Conservation (phyloP, 2,329 filamentous ascomycete genomes). For the Alternaria solani region DNA sequence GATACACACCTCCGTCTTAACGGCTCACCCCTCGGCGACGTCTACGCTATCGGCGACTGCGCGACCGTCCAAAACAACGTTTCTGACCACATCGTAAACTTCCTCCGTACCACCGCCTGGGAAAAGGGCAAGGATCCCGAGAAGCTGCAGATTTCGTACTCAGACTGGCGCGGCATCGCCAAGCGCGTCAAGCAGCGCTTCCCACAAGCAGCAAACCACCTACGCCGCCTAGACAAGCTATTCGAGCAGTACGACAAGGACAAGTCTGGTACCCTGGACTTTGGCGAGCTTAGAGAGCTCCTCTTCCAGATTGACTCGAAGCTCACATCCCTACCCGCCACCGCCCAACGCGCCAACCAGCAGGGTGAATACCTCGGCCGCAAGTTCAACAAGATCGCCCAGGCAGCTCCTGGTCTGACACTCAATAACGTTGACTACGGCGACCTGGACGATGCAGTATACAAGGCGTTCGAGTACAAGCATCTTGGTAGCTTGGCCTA, state of each 20-base stretch:
- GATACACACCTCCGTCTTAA: constrained; percentile 90
- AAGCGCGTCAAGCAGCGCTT: constrained; percentile 85
- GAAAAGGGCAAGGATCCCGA: constrained; percentile 91
- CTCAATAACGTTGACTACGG: constrained; percentile 86
- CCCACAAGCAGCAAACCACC: constrained; percentile 86
- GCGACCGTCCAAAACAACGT: constrained; percentile 97
- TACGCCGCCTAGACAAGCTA: constrained; percentile 87
- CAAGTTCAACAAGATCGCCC: constrained; percentile 92
- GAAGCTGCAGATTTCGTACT: constrained; percentile 83
- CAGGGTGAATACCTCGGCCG: constrained; percentile 91
- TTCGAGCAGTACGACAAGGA: constrained; percentile 94
- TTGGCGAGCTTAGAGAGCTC: constrained; percentile 87
- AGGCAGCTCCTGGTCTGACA: constrained; percentile 74
- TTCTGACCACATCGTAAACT: constrained; percentile 87
- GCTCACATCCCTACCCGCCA: constrained; percentile 91
- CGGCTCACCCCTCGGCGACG: constrained; percentile 88
- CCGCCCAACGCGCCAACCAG: constrained; percentile 94
- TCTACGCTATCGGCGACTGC: constrained; percentile 97
- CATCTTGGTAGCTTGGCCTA: constrained; percentile 94
- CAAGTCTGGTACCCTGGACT: constrained; percentile 90
- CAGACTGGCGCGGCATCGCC: constrained; percentile 87
- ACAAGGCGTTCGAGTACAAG: constrained; percentile 92
- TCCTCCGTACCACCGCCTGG: constrained; percentile 88
- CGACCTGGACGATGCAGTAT: constrained; percentile 89
- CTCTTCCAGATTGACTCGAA: constrained; percentile 93